Percentiles rank a stretch among this genome's conserved stretches.
These are phyloP conservation scores for Sclerotinia spermophila DNA, from an alignment of 2,329 filamentous ascomycete genomes.

Conservation along the genomic window DNA sequence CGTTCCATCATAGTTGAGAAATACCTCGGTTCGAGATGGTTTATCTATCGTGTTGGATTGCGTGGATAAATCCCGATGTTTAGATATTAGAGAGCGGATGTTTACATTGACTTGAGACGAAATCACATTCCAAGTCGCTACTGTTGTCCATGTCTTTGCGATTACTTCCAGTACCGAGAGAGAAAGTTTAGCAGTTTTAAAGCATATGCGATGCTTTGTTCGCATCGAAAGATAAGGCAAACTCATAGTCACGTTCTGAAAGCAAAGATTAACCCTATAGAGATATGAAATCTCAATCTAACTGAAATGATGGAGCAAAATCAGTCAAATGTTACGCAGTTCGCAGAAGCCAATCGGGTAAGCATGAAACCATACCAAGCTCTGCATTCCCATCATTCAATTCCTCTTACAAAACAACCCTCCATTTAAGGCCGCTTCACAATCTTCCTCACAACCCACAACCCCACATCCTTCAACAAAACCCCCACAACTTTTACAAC, in stretches of 20 bases:
- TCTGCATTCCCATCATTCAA: background rate
- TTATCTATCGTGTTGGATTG: background rate
- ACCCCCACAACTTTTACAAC: background rate
- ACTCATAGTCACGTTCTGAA: background rate
- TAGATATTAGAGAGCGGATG: background rate
- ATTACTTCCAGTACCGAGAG: background rate
- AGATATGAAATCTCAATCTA: background rate
- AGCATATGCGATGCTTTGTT: background rate
- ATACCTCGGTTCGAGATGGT: background rate
- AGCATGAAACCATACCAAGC: background rate
- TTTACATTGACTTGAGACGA: background rate
- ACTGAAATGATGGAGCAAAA: background rate
- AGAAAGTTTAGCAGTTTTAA: background rate
- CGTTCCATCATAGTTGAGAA: background rate
- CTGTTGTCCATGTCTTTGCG: background rate
- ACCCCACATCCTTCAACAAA: background rate
- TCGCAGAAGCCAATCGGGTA: background rate
- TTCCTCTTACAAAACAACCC: accelerated
- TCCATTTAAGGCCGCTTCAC: background rate
- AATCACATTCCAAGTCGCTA: background rate
- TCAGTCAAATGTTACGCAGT: background rate
- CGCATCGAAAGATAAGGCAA: background rate
- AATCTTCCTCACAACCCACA: background rate
- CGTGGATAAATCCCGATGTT: background rate
- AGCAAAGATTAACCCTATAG: background rate